Evolutionary conservation across 2,329 filamentous ascomycete genomes (phyloP).

Genomic region (Cladosporium sp.): DNA sequence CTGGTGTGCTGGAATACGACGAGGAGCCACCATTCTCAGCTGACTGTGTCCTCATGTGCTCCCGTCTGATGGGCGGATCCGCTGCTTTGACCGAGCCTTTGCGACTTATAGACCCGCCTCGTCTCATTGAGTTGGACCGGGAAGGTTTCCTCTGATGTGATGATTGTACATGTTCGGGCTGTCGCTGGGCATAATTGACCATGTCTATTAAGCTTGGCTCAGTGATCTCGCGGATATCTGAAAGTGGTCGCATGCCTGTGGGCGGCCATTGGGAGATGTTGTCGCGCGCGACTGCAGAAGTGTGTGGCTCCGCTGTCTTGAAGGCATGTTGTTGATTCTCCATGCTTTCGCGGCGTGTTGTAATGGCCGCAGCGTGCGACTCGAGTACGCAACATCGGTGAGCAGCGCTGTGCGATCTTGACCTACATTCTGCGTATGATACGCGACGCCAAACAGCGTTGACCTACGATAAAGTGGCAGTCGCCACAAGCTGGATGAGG

Average conservation of each 20-base stretch:
- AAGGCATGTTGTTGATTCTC: not conserved
- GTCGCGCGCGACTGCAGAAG: not conserved
- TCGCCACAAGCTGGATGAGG: not conserved
- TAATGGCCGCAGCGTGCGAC: not conserved
- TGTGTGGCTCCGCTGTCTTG: not conserved
- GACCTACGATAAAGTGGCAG: not conserved
- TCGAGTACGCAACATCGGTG: not conserved
- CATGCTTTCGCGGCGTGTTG: not conserved
- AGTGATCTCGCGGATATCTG: slow-evolving; percentile 48
- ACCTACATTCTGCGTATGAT: too few species aligned
- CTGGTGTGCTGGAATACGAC: slow-evolving; percentile 33
- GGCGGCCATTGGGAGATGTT: not conserved
- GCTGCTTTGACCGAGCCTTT: slow-evolving; percentile 20
- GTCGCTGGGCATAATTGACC: slow-evolving; percentile 6
- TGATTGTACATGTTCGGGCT: not conserved
- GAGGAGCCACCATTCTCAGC: slow-evolving; percentile 22
- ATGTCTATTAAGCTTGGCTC: slow-evolving; percentile 44
- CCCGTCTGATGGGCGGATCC: slow-evolving; percentile 10
- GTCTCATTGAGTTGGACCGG: slow-evolving; percentile 25
- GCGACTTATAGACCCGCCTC: slow-evolving; percentile 20
- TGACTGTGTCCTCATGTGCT: slow-evolving; percentile 11
- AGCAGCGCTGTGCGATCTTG: not conserved
- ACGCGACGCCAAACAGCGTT: not conserved
- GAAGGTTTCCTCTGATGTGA: slow-evolving; percentile 22
- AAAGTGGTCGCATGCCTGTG: slow-evolving; percentile 36